phyloP scores from a whole-genome alignment of 768 basidiomycete species.

The Cystobasidium onofrii region DNA sequence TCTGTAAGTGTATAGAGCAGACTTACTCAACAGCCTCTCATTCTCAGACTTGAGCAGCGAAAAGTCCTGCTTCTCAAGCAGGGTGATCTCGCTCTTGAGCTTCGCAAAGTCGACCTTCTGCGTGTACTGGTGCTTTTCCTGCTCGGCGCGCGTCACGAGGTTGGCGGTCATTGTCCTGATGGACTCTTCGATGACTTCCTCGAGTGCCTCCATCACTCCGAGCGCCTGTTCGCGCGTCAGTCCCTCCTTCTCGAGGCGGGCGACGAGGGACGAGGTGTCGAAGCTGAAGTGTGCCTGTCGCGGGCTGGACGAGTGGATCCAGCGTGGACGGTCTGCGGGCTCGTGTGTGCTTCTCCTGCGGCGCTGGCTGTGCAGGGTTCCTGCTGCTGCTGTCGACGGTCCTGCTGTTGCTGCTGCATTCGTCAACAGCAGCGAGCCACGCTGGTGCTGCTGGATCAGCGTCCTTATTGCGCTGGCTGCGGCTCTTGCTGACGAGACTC shows the following conservation, averaged over 20 bases:
- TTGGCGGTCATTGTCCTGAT: constrained; percentile 90
- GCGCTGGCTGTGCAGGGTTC: neutral
- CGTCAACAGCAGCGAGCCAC: neutral
- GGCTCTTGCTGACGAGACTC: neutral
- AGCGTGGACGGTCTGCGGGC: neutral
- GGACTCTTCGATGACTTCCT: constrained; percentile 94
- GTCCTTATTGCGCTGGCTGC: neutral
- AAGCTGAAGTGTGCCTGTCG: constrained; percentile 28
- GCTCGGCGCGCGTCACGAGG: constrained; percentile 76
- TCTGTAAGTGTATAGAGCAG: neutral
- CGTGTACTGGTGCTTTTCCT: constrained; percentile 35
- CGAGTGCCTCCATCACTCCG: constrained; percentile 93
- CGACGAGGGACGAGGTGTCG: constrained; percentile 33
- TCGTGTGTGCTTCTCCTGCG: neutral
- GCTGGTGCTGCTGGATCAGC: neutral
- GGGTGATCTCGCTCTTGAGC: constrained; percentile 78
- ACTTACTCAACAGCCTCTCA: constrained; percentile 76
- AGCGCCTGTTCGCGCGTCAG: constrained; percentile 77
- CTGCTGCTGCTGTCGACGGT: neutral
- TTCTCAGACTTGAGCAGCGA: constrained; percentile 93
- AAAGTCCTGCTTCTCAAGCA: constrained; percentile 94
- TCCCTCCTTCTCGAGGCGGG: constrained; percentile 31
- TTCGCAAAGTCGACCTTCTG: constrained; percentile 44
- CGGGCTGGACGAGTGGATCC: neutral
- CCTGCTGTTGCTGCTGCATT: neutral